Evolutionary conservation across 495 filamentous ascomycete species (phyloP).

Genomic region (Pseudoneurospora amorphoporcata): DNA sequence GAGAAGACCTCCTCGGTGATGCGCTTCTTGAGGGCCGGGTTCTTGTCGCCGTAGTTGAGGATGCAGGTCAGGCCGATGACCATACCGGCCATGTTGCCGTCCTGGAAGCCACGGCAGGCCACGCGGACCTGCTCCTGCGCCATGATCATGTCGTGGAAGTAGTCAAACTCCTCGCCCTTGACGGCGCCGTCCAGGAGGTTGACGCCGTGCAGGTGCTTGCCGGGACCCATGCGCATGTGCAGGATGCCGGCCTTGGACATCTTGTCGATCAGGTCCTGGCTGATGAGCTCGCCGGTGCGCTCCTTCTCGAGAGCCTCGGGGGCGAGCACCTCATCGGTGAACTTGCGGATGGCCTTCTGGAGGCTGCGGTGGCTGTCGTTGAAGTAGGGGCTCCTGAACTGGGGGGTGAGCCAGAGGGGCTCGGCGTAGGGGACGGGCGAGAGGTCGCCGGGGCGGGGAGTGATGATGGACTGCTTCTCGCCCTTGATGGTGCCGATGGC

Average conservation of each 20-base stretch:
- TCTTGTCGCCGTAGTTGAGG: constrained; percentile 61
- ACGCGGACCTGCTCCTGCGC: constrained; percentile 62
- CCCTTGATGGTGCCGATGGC: constrained; percentile 65
- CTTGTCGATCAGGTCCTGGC: constrained; percentile 64
- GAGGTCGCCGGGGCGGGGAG: constrained; percentile 59
- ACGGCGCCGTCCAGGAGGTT: constrained; percentile 59
- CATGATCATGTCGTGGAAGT: constrained; percentile 74
- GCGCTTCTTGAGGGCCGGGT: constrained; percentile 53
- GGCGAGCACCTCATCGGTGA: constrained; percentile 57
- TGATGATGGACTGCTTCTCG: constrained; percentile 64
- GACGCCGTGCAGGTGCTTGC: constrained; percentile 67
- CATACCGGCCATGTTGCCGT: constrained; percentile 65
- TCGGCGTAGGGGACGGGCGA: constrained; percentile 73
- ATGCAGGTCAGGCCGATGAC: constrained; percentile 74
- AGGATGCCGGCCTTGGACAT: constrained; percentile 67
- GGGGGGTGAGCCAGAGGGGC: constrained; percentile 66
- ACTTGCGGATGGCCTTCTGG: constrained; percentile 62
- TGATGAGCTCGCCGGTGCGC: constrained; percentile 61
- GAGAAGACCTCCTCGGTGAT: constrained; percentile 63
- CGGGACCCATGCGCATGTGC: constrained; percentile 76
- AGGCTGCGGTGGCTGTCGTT: constrained; percentile 63
- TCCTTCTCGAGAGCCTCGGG: constrained; percentile 77
- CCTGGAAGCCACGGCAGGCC: constrained; percentile 57
- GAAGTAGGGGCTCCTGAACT: constrained; percentile 77
- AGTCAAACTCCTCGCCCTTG: constrained; percentile 74